Base-by-base conservation (phyloP, 768 basidiomycete species). In the Pholiota microspora region DNA sequence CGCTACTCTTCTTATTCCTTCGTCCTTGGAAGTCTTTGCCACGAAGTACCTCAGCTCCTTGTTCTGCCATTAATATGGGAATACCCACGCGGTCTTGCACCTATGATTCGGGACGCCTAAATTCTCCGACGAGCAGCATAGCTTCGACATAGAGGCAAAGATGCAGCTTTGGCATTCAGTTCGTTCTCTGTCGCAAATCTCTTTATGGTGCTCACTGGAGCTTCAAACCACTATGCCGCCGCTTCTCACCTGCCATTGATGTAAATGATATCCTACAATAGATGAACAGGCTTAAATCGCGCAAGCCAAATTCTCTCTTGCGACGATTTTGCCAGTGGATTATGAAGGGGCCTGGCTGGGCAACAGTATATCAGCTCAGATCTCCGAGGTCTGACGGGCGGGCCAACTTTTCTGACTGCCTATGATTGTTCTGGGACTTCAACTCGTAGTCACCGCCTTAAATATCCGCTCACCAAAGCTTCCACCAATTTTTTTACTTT, bases 321-420 rank as follows among this genome's bases (percentile, higher is more conserved):
- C 55, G 58, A 57, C 28, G 47, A 55, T 62, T 59, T 59, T 46
- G 61, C 61, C 28, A 57, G 42, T 62, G 61, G 61, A 21, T n/a
- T 47, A 23, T 49, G 23, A 9, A 15, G 40, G 25, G 9, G 49
- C 7, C 16, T 42, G 18, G 40, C 40, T 42, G 40, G 27, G 36
- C 27, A 12, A 25, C 15, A 12, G 23, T 45, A 53, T 44, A 44
- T 29, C 35, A 12, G 31, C 28, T 8, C 31, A 51, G 57, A 48
- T 58, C 36, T 46, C 53, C 42, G 51, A 29, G 38, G 40, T 48
- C 29, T 28, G 27, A 35, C 15, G 38, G 29, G 7, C 2, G 27
- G 7, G 18, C 40, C 1, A 10, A 21, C 18, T 16, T 40, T 18
- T 51, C 27, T 42, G 38, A 51, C n/a, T 32, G 24, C 5, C 27